These are phyloP conservation scores for Aegilops speltoides DNA, from an alignment of 176 grass and related monocot genomes.

Conservation along the genomic window DNA sequence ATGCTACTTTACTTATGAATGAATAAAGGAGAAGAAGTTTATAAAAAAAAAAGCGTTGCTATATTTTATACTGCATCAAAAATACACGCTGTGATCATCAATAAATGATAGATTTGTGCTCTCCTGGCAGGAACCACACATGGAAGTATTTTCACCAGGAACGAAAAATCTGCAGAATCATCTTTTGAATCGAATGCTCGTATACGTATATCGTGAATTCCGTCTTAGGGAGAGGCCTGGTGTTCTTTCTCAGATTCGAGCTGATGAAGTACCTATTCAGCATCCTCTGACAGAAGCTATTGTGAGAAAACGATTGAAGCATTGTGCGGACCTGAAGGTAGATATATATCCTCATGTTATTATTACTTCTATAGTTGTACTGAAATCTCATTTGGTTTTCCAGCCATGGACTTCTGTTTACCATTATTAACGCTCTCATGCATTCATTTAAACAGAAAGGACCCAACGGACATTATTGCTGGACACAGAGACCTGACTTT, in stretches of 20 bases:
- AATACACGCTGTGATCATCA: neutral
- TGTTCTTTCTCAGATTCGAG: slow-evolving; percentile 58
- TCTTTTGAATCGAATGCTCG: slow-evolving; percentile 81
- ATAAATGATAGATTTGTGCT: slow-evolving; percentile 27
- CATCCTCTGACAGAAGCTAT: slow-evolving; percentile 78
- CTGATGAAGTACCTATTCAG: slow-evolving; percentile 83
- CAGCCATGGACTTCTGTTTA: slow-evolving; percentile 3
- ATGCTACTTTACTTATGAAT: too few species aligned
- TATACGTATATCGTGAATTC: slow-evolving; percentile 88
- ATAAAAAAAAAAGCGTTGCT: neutral
- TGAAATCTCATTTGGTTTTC: neutral
- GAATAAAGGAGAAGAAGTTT: too few species aligned
- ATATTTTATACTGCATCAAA: neutral
- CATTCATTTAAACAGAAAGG: slow-evolving; percentile 65
- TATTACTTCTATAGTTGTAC: neutral
- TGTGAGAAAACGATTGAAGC: slow-evolving; percentile 76
- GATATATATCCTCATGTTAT: slow-evolving; percentile 9
- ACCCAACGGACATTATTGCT: slow-evolving; percentile 58
- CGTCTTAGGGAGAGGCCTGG: slow-evolving; percentile 81
- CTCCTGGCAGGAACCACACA: slow-evolving; percentile 82
- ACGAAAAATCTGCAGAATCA: slow-evolving; percentile 75
- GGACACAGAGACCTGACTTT: slow-evolving; percentile 70
- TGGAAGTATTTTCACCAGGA: slow-evolving; percentile 84
- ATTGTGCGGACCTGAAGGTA: slow-evolving; percentile 91
- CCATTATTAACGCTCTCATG: slow-evolving; percentile 11